Base-by-base conservation (phyloP, 768 basidiomycete genomes). In the Pisolithus orientalis region DNA sequence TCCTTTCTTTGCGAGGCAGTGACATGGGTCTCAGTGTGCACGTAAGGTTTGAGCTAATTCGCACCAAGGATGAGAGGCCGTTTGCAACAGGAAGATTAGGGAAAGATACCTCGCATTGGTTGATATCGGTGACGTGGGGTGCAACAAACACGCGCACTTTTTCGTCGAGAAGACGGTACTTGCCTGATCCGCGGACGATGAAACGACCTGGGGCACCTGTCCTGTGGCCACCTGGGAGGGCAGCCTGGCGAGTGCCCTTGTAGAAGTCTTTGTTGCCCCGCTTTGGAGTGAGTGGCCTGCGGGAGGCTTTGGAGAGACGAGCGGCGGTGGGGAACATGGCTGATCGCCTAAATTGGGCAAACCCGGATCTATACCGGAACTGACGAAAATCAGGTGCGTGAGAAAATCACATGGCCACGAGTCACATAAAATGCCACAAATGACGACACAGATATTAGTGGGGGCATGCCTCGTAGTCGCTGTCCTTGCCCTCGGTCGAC, bases 191-290 rank as follows among this genome's bases (percentile, higher is more conserved):
- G 39, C 78, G 67, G 17, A 90, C 71, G 47, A 91, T 83, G 68
- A 92, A 89, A 65, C 85, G 82, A 66, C 93, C 90, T 17, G 91
- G 91, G 25, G 92, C 88, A 54, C 91, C 92, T 1, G 91, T 94
- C 43, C 92, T 82, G 63, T 80, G 84, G 24, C 89, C 88, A 56
- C 90, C 90, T 7, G 90, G 90, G 28, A 93, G 81, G 53, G 74
- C 77, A 0, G 93, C 86, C 65, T 92, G 91, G 38, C 93, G 73
- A 21, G 85, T 94, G 37, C 92, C 95, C 70, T 98, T 98, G 78
- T 96, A 97, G 66, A 78, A 97, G 64, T 99, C 92, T 63, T 97
- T 98, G 73, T 96, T 96, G 14, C 82, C 95, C 44, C 84, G 72
- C 67, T 97, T 97, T 0, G 90, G 76, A 0, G 87, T 93, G 47